A percentile compares a stretch with the other conserved stretches of the same genome.
Conservation (phyloP, 352 stramenopile genomes). For the Pythium phragmitis region DNA sequence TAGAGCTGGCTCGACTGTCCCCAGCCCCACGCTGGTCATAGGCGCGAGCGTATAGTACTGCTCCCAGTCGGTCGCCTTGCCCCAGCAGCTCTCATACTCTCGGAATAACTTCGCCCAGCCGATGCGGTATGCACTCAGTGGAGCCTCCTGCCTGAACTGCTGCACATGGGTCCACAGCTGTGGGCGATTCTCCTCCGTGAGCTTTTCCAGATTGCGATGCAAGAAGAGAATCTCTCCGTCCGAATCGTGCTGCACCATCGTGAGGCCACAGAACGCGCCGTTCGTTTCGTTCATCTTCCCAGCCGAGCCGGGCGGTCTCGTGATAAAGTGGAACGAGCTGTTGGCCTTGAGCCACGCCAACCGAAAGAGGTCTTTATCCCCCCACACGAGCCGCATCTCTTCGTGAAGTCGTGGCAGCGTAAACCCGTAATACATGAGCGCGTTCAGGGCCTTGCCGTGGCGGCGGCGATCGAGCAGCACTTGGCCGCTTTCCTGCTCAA, state of each 20-base stretch:
- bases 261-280: slow-evolving; percentile 63
- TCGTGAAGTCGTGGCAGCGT: slow-evolving; percentile 45
- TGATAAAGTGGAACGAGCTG: slow-evolving; percentile 63
- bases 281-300: slow-evolving; percentile 42
- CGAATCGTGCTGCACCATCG: slow-evolving; percentile 38
- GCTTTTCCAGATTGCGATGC: slow-evolving; percentile 27
- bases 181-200: not conserved
- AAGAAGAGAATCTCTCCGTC: slow-evolving; percentile 12
- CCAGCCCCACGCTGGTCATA: not conserved
- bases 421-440: slow-evolving; percentile 66
- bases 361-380: slow-evolving; percentile 80
- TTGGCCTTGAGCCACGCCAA: slow-evolving; percentile 71
- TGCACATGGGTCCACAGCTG: slow-evolving; percentile 24
- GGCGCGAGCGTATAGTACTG: not conserved
- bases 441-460: slow-evolving; percentile 50
- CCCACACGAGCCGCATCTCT: slow-evolving; percentile 53
- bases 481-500: slow-evolving; percentile 80
- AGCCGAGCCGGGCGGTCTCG: slow-evolving; percentile 42
- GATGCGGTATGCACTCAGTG: slow-evolving; percentile 2
- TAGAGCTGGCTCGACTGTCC: not conserved
- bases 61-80: not conserved
- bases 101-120: not conserved
- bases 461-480: slow-evolving; percentile 54
- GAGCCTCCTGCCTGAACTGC: slow-evolving; percentile 19
- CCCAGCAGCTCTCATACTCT: not conserved